Conservation (phyloP, 768 basidiomycete genomes). For the Roridomyces roridus region DNA sequence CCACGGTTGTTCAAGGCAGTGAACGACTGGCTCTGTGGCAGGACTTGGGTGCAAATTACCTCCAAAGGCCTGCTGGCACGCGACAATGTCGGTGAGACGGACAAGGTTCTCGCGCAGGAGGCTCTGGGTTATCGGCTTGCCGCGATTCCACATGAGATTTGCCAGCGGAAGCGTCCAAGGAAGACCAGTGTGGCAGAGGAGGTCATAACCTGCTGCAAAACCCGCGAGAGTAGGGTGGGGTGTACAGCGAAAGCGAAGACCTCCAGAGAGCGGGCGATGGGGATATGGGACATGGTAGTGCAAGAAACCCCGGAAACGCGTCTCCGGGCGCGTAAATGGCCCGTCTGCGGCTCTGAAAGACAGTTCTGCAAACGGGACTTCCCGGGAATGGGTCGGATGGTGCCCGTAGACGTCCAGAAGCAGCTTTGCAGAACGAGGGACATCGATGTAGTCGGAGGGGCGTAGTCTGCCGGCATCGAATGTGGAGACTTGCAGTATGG, state of each 20-base stretch:
- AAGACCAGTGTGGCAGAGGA: neutral
- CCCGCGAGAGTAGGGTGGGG: neutral
- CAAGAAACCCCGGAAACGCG: constrained; percentile 1
- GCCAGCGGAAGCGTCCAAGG: constrained; percentile 4
- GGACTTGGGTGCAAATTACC: neutral
- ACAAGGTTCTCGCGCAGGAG: constrained; percentile 12
- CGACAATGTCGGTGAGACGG: neutral
- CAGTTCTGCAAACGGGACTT: neutral
- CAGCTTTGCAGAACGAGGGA: neutral
- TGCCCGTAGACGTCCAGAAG: constrained; percentile 2
- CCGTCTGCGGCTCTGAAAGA: constrained; percentile 4
- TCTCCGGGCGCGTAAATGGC: constrained; percentile 5
- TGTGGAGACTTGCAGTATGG: neutral
- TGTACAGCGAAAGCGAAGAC: constrained; percentile 6
- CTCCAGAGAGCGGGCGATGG: constrained; percentile 4
- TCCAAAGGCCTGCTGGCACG: neutral
- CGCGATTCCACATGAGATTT: neutral
- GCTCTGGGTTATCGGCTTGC: neutral
- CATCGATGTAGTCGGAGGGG: constrained; percentile 1
- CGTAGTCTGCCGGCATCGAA: constrained; percentile 6
- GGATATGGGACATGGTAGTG: constrained; percentile 4
- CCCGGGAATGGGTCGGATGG: neutral
- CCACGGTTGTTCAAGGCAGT: constrained; percentile 1
- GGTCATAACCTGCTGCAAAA: neutral
- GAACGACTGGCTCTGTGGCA: neutral